phyloP scores from a whole-genome alignment of 225 moss, liverwort and hornwort genomes.

The Straminergon stramineum region DNA sequence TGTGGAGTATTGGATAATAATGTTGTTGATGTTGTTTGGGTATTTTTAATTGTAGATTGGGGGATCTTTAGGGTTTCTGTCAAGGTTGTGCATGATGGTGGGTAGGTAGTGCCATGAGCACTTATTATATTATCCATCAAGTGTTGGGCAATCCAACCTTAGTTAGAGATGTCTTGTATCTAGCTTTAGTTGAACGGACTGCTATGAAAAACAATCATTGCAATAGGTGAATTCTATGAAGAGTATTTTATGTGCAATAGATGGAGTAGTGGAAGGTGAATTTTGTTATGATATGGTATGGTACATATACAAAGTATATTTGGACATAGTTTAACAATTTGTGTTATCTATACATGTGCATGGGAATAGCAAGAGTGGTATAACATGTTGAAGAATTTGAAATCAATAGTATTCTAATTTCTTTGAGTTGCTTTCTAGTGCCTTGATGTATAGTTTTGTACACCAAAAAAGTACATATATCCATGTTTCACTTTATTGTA shows the following conservation, averaged over 20 bases:
- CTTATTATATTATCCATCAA: rapidly evolving
- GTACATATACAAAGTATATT: too few species aligned
- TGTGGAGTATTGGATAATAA: not conserved
- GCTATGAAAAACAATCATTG: rapidly evolving
- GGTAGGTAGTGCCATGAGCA: not conserved
- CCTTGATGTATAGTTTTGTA: not conserved
- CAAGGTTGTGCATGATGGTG: not conserved
- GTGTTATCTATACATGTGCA: too few species aligned
- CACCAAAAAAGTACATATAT: not conserved
- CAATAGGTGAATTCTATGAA: not conserved
- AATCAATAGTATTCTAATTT: too few species aligned
- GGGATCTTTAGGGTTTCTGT: not conserved
- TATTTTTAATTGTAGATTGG: not conserved
- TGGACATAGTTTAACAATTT: too few species aligned
- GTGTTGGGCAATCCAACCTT: not conserved
- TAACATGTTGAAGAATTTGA: not conserved
- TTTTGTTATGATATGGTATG: not conserved
- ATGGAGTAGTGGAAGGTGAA: not conserved
- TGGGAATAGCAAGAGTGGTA: too few species aligned
- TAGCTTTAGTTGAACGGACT: not conserved
- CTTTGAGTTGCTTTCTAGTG: too few species aligned
- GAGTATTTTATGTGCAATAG: rapidly evolving
- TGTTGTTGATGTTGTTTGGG: not conserved
- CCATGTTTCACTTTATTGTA: not conserved
- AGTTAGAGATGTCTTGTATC: not conserved